Base-by-base conservation (phyloP, 352 stramenopile genomes). In the Pythium folliculosum region DNA sequence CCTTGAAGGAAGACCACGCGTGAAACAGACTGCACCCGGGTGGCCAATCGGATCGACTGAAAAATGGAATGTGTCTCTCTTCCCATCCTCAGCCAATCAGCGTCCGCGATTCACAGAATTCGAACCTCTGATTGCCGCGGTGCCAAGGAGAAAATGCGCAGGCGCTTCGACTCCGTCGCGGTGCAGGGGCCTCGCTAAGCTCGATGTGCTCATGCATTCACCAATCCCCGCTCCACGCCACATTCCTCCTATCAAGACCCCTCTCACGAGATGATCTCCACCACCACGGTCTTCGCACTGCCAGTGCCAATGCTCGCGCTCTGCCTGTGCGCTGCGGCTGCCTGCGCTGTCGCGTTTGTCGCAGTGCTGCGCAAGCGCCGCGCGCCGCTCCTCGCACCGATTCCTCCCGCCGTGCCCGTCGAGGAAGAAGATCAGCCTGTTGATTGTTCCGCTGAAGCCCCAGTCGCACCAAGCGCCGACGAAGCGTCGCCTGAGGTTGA, bases 31-130 rank as follows among this genome's bases (percentile, higher is more conserved):
- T 3, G n/a, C 14, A 13, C 17, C 13, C 14, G 12, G 13, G 21
- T n/a, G 17, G 32, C 59, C 59, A 65, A 58, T 65, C 12, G 22
- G 30, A 57, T 27, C 32, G 12, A 12, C 5, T 4, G 40, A 45
- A 65, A 59, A 32, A 54, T 63, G 59, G 59, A 65, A 65, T 51
- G 48, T 58, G 58, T 49, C 25, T 1, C 14, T 56, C 22, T 40
- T 38, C 40, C 25, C 23, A 22, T 32, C n/a, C 19, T 19, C 2
- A 51, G 22, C 59, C 59, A 65, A 65, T 65, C 59, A 65, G 21
- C 32, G n/a, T 8, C 8, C 35, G n/a, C 6, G 21, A 65, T 59
- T 37, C 27, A 22, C n/a, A 44, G 49, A 65, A 56, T 51, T 45
- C 49, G 27, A 57, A 54, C 14, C 21, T 47, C 40, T 47, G 35